Conservation (phyloP, 495 filamentous ascomycete genomes). For the Penicillium ochrochloron region DNA sequence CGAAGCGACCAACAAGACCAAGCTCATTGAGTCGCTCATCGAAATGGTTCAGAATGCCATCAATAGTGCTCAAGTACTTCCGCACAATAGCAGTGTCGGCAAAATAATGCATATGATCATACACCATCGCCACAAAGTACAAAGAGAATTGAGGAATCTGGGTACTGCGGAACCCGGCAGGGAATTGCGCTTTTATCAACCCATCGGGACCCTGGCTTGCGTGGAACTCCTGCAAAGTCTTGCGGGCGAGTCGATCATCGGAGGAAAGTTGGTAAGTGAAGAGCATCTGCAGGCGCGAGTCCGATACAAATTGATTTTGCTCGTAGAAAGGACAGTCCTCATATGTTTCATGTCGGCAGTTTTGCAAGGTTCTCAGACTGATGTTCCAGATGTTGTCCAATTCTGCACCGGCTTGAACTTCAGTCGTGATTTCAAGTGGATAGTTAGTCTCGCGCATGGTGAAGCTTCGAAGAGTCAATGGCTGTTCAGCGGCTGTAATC, state of each 20-base stretch:
- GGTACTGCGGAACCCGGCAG: constrained; percentile 22
- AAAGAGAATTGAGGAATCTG: constrained; percentile 38
- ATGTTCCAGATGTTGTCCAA: constrained; percentile 30
- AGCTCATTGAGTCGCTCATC: constrained; percentile 20
- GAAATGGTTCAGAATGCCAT: constrained; percentile 33
- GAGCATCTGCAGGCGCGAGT: constrained; percentile 32
- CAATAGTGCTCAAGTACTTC: constrained; percentile 26
- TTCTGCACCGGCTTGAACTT: constrained; percentile 17
- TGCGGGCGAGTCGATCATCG: constrained; percentile 35
- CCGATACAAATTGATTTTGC: constrained; percentile 36
- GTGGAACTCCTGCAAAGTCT: constrained; percentile 32
- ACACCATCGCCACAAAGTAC: constrained; percentile 32
- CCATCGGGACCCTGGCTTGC: constrained; percentile 30
- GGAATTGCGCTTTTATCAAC: constrained; percentile 33
- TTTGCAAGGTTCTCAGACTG: constrained; percentile 29
- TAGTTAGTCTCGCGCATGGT: constrained; percentile 28
- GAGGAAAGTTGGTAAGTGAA: constrained; percentile 33
- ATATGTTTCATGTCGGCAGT: constrained; percentile 38
- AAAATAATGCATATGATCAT: constrained; percentile 33
- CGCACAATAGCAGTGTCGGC: constrained; percentile 21
- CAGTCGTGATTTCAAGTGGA: constrained; percentile 28
- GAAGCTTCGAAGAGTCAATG: constrained; percentile 14
- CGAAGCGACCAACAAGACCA: constrained; percentile 31
- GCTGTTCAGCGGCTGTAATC: constrained; percentile 15
- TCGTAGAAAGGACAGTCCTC: constrained; percentile 41